Conservation (phyloP, 2,329 filamentous ascomycete species). For the Pyricularia pennisetigena region DNA sequence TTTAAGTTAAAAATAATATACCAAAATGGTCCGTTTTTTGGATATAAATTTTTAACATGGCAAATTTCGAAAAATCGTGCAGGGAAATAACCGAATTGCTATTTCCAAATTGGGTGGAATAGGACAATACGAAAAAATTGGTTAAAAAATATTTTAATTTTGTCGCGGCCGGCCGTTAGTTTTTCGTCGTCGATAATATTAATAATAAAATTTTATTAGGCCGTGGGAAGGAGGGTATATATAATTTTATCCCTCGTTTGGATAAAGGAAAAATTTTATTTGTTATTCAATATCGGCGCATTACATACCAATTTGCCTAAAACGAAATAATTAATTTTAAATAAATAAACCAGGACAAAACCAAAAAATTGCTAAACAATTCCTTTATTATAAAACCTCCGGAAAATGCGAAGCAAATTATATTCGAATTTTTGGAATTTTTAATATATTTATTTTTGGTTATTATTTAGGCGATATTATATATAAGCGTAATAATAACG, state of each 20-base stretch:
- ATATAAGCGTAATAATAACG: slow-evolving; percentile 7
- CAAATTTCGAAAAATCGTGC: slow-evolving; percentile 28
- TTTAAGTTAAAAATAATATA: slow-evolving; percentile 20
- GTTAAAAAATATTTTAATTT: slow-evolving; percentile 11
- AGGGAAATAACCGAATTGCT: slow-evolving; percentile 19
- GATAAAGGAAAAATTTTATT: slow-evolving; percentile 3
- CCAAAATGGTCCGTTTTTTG: slow-evolving; percentile 29
- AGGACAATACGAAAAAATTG: slow-evolving; percentile 5
- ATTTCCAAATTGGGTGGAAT: slow-evolving; percentile 23
- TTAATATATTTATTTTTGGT: slow-evolving; percentile 9
- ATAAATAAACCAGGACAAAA: slow-evolving; percentile 2
- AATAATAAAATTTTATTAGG: slow-evolving; percentile 10
- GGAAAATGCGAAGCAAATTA: slow-evolving; percentile 4
- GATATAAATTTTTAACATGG: slow-evolving; percentile 25
- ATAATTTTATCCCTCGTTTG: slow-evolving; percentile 7
- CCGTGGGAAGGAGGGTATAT: not conserved
- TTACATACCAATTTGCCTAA: slow-evolving; percentile 4
- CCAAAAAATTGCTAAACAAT: too few species aligned
- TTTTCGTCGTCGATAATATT: slow-evolving; percentile 16
- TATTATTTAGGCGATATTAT: slow-evolving; percentile 10
- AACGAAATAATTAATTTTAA: slow-evolving; percentile 1
- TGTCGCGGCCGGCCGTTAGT: slow-evolving; percentile 12
- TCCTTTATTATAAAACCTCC: too few species aligned
- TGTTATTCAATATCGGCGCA: slow-evolving; percentile 6
- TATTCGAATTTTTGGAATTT: slow-evolving; percentile 3